Percentiles rank a stretch among this genome's conserved stretches.
Evolutionary conservation across 148 eudicot genomes (phyloP).

Genomic region (Diospyros lotus): DNA sequence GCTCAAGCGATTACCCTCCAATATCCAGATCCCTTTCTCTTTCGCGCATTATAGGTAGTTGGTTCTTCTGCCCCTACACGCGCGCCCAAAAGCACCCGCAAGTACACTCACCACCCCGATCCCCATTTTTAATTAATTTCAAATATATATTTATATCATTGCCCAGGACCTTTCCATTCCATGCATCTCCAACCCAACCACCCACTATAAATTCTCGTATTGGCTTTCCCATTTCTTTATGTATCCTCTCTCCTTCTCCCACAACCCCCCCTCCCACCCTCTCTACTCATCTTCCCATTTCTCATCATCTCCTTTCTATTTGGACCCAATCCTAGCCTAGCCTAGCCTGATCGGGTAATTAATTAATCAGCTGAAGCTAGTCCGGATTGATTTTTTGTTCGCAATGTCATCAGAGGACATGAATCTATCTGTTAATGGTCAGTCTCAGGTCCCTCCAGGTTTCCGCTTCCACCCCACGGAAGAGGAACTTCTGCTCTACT

Average conservation of each 20-base stretch:
- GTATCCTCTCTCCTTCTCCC: background rate
- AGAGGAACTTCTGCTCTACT: constrained; percentile 56
- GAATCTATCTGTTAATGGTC: constrained; percentile 46
- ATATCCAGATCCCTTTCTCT: too few species aligned
- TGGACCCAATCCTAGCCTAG: too few species aligned
- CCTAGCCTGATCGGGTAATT: too few species aligned
- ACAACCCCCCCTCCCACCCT: background rate
- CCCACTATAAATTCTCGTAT: constrained; percentile 8
- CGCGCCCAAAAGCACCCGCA: background rate
- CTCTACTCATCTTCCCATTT: background rate
- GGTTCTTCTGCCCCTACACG: constrained; percentile 4
- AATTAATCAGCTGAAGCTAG: too few species aligned
- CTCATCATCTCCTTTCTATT: background rate
- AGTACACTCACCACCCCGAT: constrained; percentile 9
- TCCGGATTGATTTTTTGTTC: too few species aligned
- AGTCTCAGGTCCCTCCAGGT: constrained; percentile 56
- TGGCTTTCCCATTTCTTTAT: background rate
- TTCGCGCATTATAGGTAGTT: constrained; percentile 6
- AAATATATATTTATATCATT: constrained; percentile 14
- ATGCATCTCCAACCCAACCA: constrained; percentile 6
- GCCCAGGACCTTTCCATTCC: background rate
- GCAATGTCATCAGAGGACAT: constrained; percentile 17
- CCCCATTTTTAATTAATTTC: constrained; percentile 1
- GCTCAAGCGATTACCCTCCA: too few species aligned
- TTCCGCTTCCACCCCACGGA: constrained; percentile 68